Percentiles rank a stretch among this genome's conserved stretches.
These are phyloP conservation scores for Pythium biforme DNA, from an alignment of 352 stramenopile genomes.

Conservation along the genomic window DNA sequence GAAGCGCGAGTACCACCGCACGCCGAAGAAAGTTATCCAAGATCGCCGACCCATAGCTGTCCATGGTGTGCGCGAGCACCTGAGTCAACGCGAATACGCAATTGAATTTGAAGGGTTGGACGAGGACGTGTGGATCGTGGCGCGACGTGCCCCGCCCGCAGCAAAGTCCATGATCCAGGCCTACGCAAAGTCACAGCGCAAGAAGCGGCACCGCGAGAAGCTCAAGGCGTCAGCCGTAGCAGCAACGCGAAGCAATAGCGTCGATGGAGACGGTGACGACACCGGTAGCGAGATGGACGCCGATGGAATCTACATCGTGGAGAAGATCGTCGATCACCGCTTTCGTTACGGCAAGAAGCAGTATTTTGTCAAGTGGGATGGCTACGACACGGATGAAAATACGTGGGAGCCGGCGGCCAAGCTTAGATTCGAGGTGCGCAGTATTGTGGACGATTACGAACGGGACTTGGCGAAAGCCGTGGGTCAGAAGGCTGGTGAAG, in stretches of 20 bases:
- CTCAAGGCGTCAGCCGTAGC: not conserved
- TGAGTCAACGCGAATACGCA: conserved; percentile 16
- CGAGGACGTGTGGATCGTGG: not conserved
- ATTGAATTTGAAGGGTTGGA: conserved; percentile 12
- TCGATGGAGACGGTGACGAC: not conserved
- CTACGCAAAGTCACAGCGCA: not conserved
- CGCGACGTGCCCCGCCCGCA: not conserved
- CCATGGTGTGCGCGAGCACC: not conserved
- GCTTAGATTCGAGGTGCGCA: conserved; percentile 47
- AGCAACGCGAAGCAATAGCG: not conserved
- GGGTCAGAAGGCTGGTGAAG: not conserved
- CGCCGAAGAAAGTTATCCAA: not conserved
- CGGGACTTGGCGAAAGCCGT: conserved; percentile 6
- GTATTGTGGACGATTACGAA: conserved; percentile 62
- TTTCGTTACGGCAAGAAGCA: conserved; percentile 39
- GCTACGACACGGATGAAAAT: conserved; percentile 60
- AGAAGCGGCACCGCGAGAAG: not conserved
- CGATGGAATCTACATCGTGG: conserved; percentile 46
- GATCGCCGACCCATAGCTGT: conserved; percentile 3
- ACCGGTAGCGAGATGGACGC: not conserved
- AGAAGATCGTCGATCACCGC: conserved; percentile 60
- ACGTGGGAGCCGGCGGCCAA: conserved; percentile 59
- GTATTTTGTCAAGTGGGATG: conserved; percentile 70
- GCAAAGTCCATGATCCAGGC: conserved; percentile 4
- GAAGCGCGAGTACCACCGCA: not conserved